These are phyloP conservation scores for Trichaptum fuscoviolaceum DNA, from an alignment of 768 basidiomycete species.

Conservation along the genomic window DNA sequence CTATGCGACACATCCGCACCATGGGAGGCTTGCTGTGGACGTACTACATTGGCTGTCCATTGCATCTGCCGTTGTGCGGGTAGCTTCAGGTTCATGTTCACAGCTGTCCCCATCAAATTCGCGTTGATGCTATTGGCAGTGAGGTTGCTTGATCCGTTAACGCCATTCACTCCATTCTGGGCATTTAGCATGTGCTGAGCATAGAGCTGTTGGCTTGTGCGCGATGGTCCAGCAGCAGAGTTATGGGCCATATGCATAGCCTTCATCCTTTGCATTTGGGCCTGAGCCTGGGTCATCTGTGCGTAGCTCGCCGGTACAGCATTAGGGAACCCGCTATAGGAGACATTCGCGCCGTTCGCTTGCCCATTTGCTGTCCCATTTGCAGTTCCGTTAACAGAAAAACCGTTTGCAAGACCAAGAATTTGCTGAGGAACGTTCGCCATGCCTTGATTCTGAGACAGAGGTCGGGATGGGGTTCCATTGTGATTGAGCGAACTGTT, in stretches of 20 bases:
- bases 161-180: conserved; percentile 30
- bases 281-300: conserved; percentile 26
- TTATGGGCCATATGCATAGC: conserved; percentile 57
- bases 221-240: conserved; percentile 39
- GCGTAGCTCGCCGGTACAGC: conserved; percentile 30
- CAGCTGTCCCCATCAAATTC: conserved; percentile 22
- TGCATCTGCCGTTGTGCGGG: conserved; percentile 32
- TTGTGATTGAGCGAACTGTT: conserved; percentile 11
- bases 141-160: conserved; percentile 39
- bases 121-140: conserved; percentile 26
- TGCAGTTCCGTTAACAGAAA: conserved; percentile 7
- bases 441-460: conserved; percentile 41
- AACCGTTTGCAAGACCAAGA: conserved; percentile 38
- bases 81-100: conserved; percentile 33
- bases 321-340: conserved; percentile 35
- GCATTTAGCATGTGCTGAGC: conserved; percentile 34
- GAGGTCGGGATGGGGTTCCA: conserved; percentile 40
- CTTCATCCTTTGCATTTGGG: conserved; percentile 34
- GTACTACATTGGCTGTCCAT: conserved; percentile 28
- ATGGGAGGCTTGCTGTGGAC: conserved; percentile 22
- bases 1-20: conserved; percentile 32
- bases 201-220: conserved; percentile 31
- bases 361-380: conserved; percentile 1
- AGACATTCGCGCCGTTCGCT: background rate
- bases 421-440: conserved; percentile 29